These are phyloP conservation scores for Circinella minor DNA, from an alignment of 371 early-diverging fungal species.

Conservation along the genomic window DNA sequence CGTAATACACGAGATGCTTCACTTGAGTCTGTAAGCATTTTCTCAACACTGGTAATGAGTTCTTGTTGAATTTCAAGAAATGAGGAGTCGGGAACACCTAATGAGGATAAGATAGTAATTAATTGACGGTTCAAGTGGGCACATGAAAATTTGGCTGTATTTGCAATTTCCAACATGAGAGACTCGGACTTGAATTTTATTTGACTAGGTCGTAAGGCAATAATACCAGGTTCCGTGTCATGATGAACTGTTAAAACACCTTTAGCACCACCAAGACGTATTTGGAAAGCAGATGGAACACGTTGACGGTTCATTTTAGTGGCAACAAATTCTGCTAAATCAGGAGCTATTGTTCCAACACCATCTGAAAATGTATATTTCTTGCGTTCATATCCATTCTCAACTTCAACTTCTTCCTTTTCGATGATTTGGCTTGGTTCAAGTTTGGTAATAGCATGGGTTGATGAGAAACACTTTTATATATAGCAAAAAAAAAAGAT, in stretches of 20 bases:
- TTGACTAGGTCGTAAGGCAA: constrained; percentile 64
- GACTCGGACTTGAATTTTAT: constrained; percentile 61
- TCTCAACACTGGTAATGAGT: constrained; percentile 37
- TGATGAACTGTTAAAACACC: constrained; percentile 59
- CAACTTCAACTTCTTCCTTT: constrained; percentile 24
- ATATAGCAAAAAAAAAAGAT: no score
- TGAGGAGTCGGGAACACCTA: constrained; percentile 56
- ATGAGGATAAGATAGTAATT: constrained; percentile 60
- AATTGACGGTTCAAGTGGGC: constrained; percentile 67
- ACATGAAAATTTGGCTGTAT: constrained; percentile 42
- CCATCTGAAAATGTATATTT: constrained; percentile 70
- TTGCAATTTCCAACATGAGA: constrained; percentile 56
- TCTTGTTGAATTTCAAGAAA: constrained; percentile 49
- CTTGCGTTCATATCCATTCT: constrained; percentile 54
- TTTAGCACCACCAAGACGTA: constrained; percentile 77
- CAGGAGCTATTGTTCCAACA: constrained; percentile 65
- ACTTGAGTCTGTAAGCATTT: constrained; percentile 30
- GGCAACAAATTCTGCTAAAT: constrained; percentile 49
- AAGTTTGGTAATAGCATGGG: constrained; percentile 44
- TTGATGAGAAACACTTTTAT: constrained; percentile 57
- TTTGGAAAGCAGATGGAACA: constrained; percentile 73
- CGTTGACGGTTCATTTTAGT: constrained; percentile 38
- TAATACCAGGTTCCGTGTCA: constrained; percentile 23
- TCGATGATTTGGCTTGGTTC: constrained; percentile 27
- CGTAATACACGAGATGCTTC: constrained; percentile 40